These are phyloP conservation scores for Beauveria medogensis DNA, from an alignment of 2,329 filamentous ascomycete species.

Conservation along the genomic window DNA sequence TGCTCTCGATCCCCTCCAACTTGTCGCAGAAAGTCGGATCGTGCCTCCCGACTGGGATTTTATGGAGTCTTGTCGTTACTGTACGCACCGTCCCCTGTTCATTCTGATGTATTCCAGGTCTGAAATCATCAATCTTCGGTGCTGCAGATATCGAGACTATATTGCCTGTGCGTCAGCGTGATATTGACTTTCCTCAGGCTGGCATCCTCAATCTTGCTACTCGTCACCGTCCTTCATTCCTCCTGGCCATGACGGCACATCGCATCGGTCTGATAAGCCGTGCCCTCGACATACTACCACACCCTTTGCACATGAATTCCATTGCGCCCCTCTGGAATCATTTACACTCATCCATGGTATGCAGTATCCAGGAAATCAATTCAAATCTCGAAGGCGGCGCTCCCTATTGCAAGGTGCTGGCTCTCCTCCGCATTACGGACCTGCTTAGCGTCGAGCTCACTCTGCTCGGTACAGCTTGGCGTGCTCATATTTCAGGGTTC, in stretches of 20 bases:
- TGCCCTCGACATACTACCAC: not conserved
- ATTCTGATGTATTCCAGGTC: too few species aligned
- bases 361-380: not conserved
- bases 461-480: not conserved
- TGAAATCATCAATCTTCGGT: not conserved
- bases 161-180: not conserved
- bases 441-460: not conserved
- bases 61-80: slow-evolving; percentile 1
- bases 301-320: not conserved
- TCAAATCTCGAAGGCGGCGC: not conserved
- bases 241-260: not conserved
- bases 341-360: not conserved
- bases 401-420: not conserved
- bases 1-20: not conserved
- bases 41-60: not conserved
- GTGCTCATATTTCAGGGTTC: not conserved
- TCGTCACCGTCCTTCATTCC: not conserved
- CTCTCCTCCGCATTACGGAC: slow-evolving; percentile 1
- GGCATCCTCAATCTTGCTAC: not conserved
- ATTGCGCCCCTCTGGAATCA: not conserved
- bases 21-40: not conserved
- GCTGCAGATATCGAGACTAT: not conserved
- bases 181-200: not conserved
- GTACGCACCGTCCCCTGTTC: not conserved
- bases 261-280: not conserved